Base-by-base conservation (phyloP, 306 rosid species). In the Corylus avellana region DNA sequence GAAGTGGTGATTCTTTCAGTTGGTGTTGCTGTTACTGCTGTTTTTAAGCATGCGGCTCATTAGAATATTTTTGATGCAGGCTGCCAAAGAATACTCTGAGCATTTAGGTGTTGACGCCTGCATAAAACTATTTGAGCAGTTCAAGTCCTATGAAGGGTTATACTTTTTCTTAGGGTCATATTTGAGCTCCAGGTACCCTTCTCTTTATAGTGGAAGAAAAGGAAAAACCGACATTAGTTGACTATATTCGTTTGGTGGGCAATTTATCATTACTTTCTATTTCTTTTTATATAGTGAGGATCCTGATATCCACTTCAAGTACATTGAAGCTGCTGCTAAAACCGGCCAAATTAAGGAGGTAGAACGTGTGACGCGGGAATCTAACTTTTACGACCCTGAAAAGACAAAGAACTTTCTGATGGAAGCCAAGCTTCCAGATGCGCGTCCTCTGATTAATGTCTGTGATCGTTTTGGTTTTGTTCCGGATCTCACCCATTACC, bases 351-450 rank as follows among this genome's bases (percentile, higher is more conserved):
- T 96, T 80, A 96, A 96, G 81, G 99, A 96, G 85, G 99, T 96
- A 1, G 99, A 96, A 82, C 98, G 99, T 59, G 98, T 96, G 81
- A 96, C 99, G 13, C 86, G 99, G 90, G 99, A 96, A 86, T 96
- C 99, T 62, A 93, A 88, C 77, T 96, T 96, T 89, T 96, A 96
- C 76, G 99, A 96, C 20, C 83, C 99, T 2, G 99, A 93, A 89
- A 96, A 96, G 80, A 92, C 98, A 0, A 96, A 96, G 94, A 96
- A 96, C 85, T 96, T 96, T 81, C 80, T 96, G 18, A 96, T 93
- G 98, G 99, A 96, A 85, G 98, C 93, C 39, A 96, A 96, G 86
- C 98, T 96, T 85, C 99, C 99, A 0, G 99, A 96, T 89, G 99
- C 99, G 17, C 93, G 98, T 0, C 99, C 99, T 27, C 83, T 96